Percentiles rank a stretch among this genome's conserved stretches.
phyloP scores from a whole-genome alignment of 1,284 basidiomycete genomes.

The Lentinus polychrous region DNA sequence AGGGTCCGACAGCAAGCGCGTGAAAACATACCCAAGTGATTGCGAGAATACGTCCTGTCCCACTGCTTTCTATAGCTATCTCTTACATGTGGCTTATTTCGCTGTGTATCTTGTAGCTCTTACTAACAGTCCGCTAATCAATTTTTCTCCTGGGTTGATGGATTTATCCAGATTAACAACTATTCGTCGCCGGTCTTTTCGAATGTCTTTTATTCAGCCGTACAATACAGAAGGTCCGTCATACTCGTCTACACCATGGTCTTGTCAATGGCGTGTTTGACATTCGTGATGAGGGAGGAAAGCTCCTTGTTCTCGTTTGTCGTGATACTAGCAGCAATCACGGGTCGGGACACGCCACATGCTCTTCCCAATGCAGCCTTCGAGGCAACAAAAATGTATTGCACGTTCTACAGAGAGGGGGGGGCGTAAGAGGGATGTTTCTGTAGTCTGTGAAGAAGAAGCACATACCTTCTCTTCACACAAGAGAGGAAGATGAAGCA shows the following conservation, averaged over 20 bases:
- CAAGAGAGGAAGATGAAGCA: constrained; percentile 93
- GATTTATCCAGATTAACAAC: neutral
- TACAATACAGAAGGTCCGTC: no score
- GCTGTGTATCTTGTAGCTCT: neutral
- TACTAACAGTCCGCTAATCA: neutral
- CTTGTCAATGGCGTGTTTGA: constrained; percentile 89
- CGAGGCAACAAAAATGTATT: constrained; percentile 91
- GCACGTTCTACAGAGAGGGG: constrained; percentile 73
- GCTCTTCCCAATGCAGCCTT: constrained; percentile 95
- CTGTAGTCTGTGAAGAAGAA: neutral
- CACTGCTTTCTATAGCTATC: constrained; percentile 12
- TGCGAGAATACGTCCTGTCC: constrained; percentile 5
- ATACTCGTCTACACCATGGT: constrained; percentile 31
- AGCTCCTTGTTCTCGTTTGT: constrained; percentile 95
- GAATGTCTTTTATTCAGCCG: no score
- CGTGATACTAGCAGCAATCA: constrained; percentile 93
- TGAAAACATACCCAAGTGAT: constrained; percentile 78
- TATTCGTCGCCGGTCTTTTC: neutral
- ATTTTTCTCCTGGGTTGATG: constrained; percentile 12
- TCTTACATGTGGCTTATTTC: neutral
- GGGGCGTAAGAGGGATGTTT: constrained; percentile 8
- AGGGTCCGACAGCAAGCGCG: constrained; percentile 77
- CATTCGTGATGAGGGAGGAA: constrained; percentile 82
- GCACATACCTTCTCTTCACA: constrained; percentile 91
- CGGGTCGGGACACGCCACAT: constrained; percentile 92